Percentiles rank a stretch among this genome's conserved stretches.
Conservation (phyloP, 805 yeast genomes). For the Candida sithepensis region DNA sequence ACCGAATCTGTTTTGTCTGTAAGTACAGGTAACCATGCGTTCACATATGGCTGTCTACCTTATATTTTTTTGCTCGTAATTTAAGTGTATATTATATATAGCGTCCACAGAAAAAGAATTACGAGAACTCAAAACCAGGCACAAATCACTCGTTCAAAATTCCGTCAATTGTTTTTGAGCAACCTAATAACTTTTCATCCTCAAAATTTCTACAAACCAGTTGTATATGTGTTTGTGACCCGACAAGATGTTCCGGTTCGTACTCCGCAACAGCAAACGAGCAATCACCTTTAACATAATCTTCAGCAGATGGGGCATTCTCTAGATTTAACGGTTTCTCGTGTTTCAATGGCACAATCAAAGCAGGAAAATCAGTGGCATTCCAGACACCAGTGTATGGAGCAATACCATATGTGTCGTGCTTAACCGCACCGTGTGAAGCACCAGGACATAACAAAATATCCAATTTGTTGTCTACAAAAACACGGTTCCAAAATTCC, state of each 20-base stretch:
- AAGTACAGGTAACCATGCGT: too few species aligned
- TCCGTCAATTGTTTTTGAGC: background rate
- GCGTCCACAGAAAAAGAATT: background rate
- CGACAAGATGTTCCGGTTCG: conserved; percentile 49
- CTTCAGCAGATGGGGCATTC: conserved; percentile 10
- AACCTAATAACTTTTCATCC: conserved; percentile 45
- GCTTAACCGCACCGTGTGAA: conserved; percentile 17
- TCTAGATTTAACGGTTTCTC: conserved; percentile 28
- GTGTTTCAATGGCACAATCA: conserved; percentile 40
- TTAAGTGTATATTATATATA: too few species aligned
- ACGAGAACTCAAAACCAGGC: too few species aligned
- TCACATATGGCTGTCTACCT: too few species aligned
- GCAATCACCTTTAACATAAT: conserved; percentile 35
- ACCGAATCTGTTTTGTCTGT: too few species aligned
- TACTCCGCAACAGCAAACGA: conserved; percentile 40
- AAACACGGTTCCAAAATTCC: conserved; percentile 8
- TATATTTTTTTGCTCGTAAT: too few species aligned
- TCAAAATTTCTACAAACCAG: conserved; percentile 51
- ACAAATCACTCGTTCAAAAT: background rate
- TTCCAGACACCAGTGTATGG: conserved; percentile 20
- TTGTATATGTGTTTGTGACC: conserved; percentile 62
- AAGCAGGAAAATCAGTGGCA: conserved; percentile 33
- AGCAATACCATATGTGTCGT: conserved; percentile 15
- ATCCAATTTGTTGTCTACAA: conserved; percentile 8
- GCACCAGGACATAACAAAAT: conserved; percentile 15